phyloP scores from a whole-genome alignment of 2,329 filamentous ascomycete species.

The Penicillium concentricum region DNA sequence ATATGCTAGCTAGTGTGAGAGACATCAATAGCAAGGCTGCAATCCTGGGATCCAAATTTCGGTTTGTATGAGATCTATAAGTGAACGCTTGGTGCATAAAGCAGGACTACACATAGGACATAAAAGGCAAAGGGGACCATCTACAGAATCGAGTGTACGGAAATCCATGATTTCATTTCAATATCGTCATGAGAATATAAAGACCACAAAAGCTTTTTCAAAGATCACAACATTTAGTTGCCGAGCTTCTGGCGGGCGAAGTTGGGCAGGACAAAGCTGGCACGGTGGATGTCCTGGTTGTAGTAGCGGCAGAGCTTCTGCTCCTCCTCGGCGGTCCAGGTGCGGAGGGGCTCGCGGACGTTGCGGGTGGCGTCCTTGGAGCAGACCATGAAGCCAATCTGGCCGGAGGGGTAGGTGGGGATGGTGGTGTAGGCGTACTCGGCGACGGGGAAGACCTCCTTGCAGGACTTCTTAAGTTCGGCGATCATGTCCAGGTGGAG shows the following conservation, averaged over 20 bases:
- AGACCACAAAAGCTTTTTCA: constrained; percentile 11
- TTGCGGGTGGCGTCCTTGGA: constrained; percentile 86
- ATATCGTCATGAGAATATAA: constrained; percentile 13
- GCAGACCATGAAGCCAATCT: constrained; percentile 99
- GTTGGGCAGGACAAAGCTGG: constrained; percentile 86
- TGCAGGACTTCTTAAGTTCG: constrained; percentile 94
- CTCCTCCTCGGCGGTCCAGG: constrained; percentile 84
- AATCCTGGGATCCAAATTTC: neutral
- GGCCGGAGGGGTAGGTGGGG: constrained; percentile 96
- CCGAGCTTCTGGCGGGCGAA: constrained; percentile 76
- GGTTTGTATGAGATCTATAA: neutral
- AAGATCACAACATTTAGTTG: constrained; percentile 13
- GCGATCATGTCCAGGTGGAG: constrained; percentile 92
- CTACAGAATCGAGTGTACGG: neutral
- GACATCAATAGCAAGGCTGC: neutral
- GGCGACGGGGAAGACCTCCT: constrained; percentile 92
- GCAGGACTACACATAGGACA: neutral
- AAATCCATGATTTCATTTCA: constrained; percentile 14
- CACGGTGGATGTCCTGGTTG: constrained; percentile 94
- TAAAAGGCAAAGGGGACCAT: rapidly evolving
- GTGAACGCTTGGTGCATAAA: neutral
- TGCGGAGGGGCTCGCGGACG: constrained; percentile 79
- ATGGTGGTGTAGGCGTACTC: constrained; percentile 99
- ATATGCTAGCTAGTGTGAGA: neutral
- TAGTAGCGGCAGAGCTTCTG: constrained; percentile 94